Percentiles rank a stretch among this genome's conserved stretches.
These are phyloP conservation scores for Aspergillus cristatus DNA, from an alignment of 495 filamentous ascomycete species.

Conservation along the genomic window DNA sequence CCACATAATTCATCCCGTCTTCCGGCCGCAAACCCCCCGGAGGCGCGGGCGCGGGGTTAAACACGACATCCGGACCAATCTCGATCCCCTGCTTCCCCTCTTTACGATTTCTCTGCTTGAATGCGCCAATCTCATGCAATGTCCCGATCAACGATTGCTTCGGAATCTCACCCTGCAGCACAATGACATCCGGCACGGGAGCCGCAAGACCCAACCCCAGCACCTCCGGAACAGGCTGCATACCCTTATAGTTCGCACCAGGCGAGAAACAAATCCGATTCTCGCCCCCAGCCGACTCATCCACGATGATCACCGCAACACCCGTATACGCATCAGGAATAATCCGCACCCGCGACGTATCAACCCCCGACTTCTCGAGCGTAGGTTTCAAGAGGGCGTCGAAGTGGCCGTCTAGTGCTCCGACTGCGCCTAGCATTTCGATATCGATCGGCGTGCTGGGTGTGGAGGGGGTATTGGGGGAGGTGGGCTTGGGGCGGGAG, in stretches of 20 bases:
- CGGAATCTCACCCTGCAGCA: slow-evolving; percentile 88
- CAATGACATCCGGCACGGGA: slow-evolving; percentile 52
- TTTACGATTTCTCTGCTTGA: slow-evolving; percentile 34
- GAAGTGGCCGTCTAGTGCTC: slow-evolving; percentile 46
- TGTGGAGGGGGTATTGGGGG: slow-evolving; percentile 18
- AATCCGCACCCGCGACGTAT: slow-evolving; percentile 43
- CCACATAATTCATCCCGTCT: slow-evolving; percentile 57
- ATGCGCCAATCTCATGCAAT: slow-evolving; percentile 31
- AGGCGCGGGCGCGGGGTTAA: slow-evolving; percentile 82
- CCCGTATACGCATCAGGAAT: slow-evolving; percentile 55
- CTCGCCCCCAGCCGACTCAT: slow-evolving; percentile 65
- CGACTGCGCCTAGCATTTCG: slow-evolving; percentile 78
- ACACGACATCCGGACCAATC: slow-evolving; percentile 46
- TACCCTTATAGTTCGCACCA: slow-evolving; percentile 63
- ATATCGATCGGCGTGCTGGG: slow-evolving; percentile 42
- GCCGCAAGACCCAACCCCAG: slow-evolving; percentile 26
- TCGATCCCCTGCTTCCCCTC: slow-evolving; percentile 38
- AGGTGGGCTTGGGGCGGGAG: slow-evolving; percentile 35
- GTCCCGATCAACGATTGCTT: slow-evolving; percentile 59
- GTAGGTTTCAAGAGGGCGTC: slow-evolving; percentile 28
- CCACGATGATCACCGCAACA: slow-evolving; percentile 75
- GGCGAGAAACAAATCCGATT: slow-evolving; percentile 79
- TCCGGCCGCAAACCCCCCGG: slow-evolving; percentile 51
- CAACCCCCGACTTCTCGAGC: slow-evolving; percentile 52
- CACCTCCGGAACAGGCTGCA: slow-evolving; percentile 31